These are phyloP conservation scores for Hanseniaspora meyeri DNA, from an alignment of 805 yeast genomes.

Conservation along the genomic window DNA sequence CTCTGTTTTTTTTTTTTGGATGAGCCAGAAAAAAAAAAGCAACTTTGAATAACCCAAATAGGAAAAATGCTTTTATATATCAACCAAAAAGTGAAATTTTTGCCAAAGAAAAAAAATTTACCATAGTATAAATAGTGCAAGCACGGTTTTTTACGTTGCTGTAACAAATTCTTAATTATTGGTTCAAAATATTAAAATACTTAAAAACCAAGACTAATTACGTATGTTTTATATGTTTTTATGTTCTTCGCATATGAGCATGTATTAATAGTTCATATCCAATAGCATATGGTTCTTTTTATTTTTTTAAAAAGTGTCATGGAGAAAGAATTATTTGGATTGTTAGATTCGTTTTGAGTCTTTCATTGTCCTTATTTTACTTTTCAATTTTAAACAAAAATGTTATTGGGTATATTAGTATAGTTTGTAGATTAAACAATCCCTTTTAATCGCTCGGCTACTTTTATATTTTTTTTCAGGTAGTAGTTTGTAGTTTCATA, in stretches of 20 bases:
- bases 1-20: no score
- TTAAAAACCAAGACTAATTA: constrained; percentile 11
- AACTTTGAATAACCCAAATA: not conserved
- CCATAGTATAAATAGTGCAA: not conserved
- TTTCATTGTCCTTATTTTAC: not conserved
- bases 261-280: constrained; percentile 4
- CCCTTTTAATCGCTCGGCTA: constrained; percentile 34
- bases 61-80: not conserved
- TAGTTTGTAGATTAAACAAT: constrained; percentile 20
- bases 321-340: not conserved
- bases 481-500: constrained; percentile 32
- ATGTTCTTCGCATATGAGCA: constrained; percentile 12
- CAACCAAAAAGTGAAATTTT: not conserved
- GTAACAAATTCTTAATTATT: no score
- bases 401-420: not conserved
- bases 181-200: no score
- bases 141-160: no score
- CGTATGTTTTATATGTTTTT: constrained; percentile 13
- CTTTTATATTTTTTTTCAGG: constrained; percentile 18
- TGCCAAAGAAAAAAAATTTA: no score
- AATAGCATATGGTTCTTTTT: not conserved
- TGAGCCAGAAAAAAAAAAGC: not conserved
- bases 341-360: not conserved
- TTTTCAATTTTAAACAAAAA: constrained; percentile 3
- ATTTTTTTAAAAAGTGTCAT: not conserved